These are phyloP conservation scores for Erysimum cheiranthoides DNA, from an alignment of 345 rosid genomes.

Conservation along the genomic window DNA sequence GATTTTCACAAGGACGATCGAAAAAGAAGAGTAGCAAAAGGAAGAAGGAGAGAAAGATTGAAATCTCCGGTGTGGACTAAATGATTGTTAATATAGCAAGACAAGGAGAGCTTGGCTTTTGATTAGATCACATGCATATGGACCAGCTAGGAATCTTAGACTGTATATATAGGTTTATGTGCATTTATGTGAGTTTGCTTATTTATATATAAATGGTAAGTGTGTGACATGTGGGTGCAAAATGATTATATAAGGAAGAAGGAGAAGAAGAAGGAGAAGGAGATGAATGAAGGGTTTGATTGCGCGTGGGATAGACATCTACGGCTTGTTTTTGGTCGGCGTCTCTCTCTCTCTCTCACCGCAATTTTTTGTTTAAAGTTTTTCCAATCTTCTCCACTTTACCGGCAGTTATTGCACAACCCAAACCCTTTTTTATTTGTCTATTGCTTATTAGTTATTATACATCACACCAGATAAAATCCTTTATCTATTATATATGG, in stretches of 20 bases:
- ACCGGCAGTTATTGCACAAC: constrained; percentile 40
- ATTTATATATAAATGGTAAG: constrained; percentile 39
- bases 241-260: constrained; percentile 42
- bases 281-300: constrained; percentile 51
- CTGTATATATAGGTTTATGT: constrained; percentile 27
- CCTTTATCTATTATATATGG: neutral
- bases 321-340: constrained; percentile 90
- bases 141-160: constrained; percentile 38
- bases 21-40: neutral
- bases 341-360: constrained; percentile 49
- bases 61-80: constrained; percentile 24
- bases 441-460: constrained; percentile 21
- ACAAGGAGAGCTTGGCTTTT: constrained; percentile 30
- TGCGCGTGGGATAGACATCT: constrained; percentile 92
- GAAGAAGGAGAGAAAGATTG: constrained; percentile 1
- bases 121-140: constrained; percentile 40
- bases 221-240: constrained; percentile 36
- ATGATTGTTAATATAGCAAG: constrained; percentile 29
- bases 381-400: constrained; percentile 47
- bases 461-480: neutral
- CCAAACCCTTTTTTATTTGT: constrained; percentile 17
- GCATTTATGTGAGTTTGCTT: constrained; percentile 15
- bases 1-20: constrained; percentile 21
- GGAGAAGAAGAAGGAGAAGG: constrained; percentile 34
- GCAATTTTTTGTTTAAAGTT: constrained; percentile 65